Evolutionary conservation across 495 filamentous ascomycete species (phyloP).

Genomic region (Pseudoneurospora amorphoporcata): DNA sequence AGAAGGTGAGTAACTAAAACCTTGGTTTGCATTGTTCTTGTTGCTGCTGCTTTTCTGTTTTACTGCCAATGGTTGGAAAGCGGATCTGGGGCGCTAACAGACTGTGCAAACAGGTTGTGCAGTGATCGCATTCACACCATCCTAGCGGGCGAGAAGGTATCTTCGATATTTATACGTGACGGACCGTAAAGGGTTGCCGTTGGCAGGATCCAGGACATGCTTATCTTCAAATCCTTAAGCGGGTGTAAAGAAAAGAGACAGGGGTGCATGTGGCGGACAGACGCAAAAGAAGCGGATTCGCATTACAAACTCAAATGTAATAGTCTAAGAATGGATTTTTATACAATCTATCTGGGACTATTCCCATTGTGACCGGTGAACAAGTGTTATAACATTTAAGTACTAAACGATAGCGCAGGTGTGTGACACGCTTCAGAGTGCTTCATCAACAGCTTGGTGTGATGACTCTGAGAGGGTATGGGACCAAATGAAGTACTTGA

Average conservation of each 20-base stretch:
- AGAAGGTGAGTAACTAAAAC: constrained; percentile 69
- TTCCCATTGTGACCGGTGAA: neutral
- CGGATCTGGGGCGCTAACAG: neutral
- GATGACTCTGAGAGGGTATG: neutral
- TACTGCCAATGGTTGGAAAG: neutral
- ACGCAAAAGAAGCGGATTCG: neutral
- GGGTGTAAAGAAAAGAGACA: neutral
- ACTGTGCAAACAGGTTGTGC: neutral
- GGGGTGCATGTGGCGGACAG: neutral
- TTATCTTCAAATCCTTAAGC: neutral
- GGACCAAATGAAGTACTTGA: neutral
- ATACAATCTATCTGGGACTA: neutral
- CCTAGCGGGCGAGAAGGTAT: neutral
- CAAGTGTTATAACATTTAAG: neutral
- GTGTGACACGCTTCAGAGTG: neutral
- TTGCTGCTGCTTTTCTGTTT: neutral
- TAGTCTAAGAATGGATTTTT: neutral
- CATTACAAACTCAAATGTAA: neutral
- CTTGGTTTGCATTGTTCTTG: neutral
- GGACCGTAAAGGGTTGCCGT: neutral
- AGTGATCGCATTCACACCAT: neutral
- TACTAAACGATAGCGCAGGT: neutral
- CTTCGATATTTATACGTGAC: neutral
- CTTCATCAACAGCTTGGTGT: neutral
- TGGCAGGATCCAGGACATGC: neutral